Percentiles rank a stretch among this genome's conserved stretches.
phyloP scores from a whole-genome alignment of 768 basidiomycete genomes.

The Neoboletus magnificus region DNA sequence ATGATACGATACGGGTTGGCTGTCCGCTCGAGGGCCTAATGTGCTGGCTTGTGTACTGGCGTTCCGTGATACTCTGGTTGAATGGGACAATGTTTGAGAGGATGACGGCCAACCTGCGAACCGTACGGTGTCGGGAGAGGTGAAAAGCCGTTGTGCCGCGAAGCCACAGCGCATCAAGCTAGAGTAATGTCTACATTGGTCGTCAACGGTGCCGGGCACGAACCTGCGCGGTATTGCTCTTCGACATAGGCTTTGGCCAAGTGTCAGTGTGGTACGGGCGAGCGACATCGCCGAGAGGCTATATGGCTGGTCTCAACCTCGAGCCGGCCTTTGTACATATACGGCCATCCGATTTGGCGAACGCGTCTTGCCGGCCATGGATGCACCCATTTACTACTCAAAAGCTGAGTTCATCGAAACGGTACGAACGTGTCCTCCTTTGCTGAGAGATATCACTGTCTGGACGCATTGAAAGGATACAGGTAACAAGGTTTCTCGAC shows the following conservation, averaged over 20 bases:
- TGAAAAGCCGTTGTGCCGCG: background rate
- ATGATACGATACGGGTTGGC: slow-evolving; percentile 43
- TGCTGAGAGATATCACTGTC: background rate
- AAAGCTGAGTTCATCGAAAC: slow-evolving; percentile 88
- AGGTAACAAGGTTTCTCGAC: slow-evolving; percentile 92
- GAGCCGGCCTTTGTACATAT: background rate
- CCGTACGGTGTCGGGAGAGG: background rate
- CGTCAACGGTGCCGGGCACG: background rate
- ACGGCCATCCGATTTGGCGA: slow-evolving; percentile 1
- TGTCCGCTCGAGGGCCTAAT: slow-evolving; percentile 2
- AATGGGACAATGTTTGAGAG: slow-evolving; percentile 11
- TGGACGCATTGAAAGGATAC: slow-evolving; percentile 61
- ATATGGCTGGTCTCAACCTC: background rate
- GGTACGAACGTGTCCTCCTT: slow-evolving; percentile 38
- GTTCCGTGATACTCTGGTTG: slow-evolving; percentile 7
- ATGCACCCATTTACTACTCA: slow-evolving; percentile 73
- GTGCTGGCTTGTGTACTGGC: slow-evolving; percentile 1
- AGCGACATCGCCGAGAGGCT: slow-evolving; percentile 4
- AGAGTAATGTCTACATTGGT: slow-evolving; percentile 7
- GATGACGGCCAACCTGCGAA: background rate
- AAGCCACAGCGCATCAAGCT: background rate
- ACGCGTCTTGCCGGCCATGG: slow-evolving; percentile 44
- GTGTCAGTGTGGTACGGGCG: slow-evolving; percentile 1
- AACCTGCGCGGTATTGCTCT: slow-evolving; percentile 9
- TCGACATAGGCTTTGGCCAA: slow-evolving; percentile 16